phyloP scores from a whole-genome alignment of 129 eudicot species.

The Pittosporum tobira region DNA sequence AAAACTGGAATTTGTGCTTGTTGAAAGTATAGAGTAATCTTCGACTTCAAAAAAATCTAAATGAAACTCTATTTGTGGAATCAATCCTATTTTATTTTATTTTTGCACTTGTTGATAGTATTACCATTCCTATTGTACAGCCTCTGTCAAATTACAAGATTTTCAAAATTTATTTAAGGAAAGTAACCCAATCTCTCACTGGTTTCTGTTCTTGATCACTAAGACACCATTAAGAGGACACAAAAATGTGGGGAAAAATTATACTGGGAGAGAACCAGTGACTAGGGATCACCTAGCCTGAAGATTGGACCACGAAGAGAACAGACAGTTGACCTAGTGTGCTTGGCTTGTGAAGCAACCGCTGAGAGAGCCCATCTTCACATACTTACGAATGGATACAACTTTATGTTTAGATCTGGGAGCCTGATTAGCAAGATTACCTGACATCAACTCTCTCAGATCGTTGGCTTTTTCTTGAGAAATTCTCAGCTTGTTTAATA shows the following conservation, averaged over 20 bases:
- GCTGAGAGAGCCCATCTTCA: slow-evolving; percentile 22
- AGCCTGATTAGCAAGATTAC: slow-evolving; percentile 14
- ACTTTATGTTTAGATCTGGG: slow-evolving; percentile 24
- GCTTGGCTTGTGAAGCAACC: slow-evolving; percentile 37
- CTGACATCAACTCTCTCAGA: slow-evolving; percentile 45
- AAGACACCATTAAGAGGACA: not conserved
- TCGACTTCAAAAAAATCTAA: too few relatives aligned
- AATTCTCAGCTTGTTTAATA: slow-evolving; percentile 54
- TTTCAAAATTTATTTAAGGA: too few relatives aligned
- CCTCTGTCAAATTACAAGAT: too few relatives aligned
- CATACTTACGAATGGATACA: slow-evolving; percentile 26
- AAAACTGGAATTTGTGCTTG: too few relatives aligned
- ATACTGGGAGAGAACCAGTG: not conserved
- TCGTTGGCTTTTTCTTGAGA: slow-evolving; percentile 71
- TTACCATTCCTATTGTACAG: too few relatives aligned
- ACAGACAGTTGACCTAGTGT: slow-evolving; percentile 1
- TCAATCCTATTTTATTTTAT: too few relatives aligned
- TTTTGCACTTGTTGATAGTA: too few relatives aligned
- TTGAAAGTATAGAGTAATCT: too few relatives aligned
- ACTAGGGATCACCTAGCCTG: not conserved
- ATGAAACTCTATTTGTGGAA: too few relatives aligned
- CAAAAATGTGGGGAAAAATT: too few relatives aligned
- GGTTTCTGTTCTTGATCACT: not conserved
- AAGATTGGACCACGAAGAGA: not conserved
- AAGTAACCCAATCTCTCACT: too few relatives aligned